These are phyloP conservation scores for Orbilia javanica DNA, from an alignment of 2,329 filamentous ascomycete species.

Conservation along the genomic window DNA sequence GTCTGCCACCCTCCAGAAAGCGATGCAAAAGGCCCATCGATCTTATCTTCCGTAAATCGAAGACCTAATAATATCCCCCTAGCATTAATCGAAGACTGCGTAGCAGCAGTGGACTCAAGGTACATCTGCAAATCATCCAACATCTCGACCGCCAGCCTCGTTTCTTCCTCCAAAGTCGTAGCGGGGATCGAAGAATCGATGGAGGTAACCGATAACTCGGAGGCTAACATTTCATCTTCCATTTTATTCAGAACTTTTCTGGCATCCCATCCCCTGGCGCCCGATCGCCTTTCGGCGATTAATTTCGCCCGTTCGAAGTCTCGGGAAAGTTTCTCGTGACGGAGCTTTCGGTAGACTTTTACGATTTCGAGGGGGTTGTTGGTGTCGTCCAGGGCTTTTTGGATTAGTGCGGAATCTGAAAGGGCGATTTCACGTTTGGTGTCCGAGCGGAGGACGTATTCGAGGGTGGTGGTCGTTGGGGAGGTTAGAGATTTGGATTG, in stretches of 20 bases:
- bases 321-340: conserved; percentile 73
- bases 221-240: conserved; percentile 76
- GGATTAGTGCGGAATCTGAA: conserved; percentile 68
- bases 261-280: conserved; percentile 79
- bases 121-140: conserved; percentile 77
- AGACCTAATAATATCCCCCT: conserved; percentile 76
- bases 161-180: conserved; percentile 74
- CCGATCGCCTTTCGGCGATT: conserved; percentile 79
- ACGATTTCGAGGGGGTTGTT: conserved; percentile 72
- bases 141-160: conserved; percentile 77
- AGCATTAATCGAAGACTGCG: conserved; percentile 65
- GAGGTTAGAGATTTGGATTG: conserved; percentile 64
- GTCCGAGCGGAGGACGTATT: conserved; percentile 74
- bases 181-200: conserved; percentile 71
- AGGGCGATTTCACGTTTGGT: conserved; percentile 63
- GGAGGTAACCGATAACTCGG: conserved; percentile 69
- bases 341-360: conserved; percentile 73
- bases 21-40: conserved; percentile 73
- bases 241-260: conserved; percentile 79
- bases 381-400: conserved; percentile 72
- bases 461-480: conserved; percentile 70
- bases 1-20: conserved; percentile 84
- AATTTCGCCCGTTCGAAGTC: conserved; percentile 78
- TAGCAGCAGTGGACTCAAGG: conserved; percentile 70
- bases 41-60: conserved; percentile 75